Percentiles rank a stretch among this genome's conserved stretches.
phyloP scores from a whole-genome alignment of 768 basidiomycete species.

The Inosperma sp. region DNA sequence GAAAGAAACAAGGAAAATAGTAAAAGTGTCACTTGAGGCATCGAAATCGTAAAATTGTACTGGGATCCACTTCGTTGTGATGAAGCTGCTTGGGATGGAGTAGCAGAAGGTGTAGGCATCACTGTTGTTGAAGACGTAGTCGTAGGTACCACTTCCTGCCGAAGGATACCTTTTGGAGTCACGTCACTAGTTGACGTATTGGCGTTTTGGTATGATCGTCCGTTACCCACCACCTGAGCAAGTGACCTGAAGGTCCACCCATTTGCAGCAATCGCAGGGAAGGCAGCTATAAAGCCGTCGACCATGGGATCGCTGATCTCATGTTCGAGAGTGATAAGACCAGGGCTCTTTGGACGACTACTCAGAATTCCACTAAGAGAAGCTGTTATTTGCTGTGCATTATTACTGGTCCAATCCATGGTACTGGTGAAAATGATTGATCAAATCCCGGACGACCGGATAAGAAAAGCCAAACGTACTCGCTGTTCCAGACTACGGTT shows the following conservation, averaged over 20 bases:
- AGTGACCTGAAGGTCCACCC: constrained; percentile 70
- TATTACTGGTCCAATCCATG: constrained; percentile 67
- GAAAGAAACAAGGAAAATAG: too few relatives aligned
- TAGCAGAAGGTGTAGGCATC: too few relatives aligned
- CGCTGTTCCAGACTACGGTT: constrained; percentile 89
- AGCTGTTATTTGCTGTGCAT: constrained; percentile 20
- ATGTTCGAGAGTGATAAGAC: constrained; percentile 84
- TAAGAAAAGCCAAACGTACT: constrained; percentile 42
- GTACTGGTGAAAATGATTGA: constrained; percentile 35
- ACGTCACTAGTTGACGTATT: neutral
- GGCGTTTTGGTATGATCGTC: constrained; percentile 44
- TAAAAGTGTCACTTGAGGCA: too few relatives aligned
- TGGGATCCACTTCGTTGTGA: too few relatives aligned
- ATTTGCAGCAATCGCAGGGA: constrained; percentile 56
- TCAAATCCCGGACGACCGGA: neutral
- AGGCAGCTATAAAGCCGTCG: constrained; percentile 60
- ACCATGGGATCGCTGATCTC: constrained; percentile 63
- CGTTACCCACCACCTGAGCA: constrained; percentile 37
- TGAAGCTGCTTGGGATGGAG: too few relatives aligned
- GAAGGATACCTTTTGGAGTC: neutral
- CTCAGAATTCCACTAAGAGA: neutral
- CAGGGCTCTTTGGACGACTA: constrained; percentile 65
- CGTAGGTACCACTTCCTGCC: neutral
- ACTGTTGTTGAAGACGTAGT: neutral
- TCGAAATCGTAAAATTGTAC: too few relatives aligned